These are phyloP conservation scores for Fusarium tupiense DNA, from an alignment of 2,329 filamentous ascomycete species.

Conservation along the genomic window DNA sequence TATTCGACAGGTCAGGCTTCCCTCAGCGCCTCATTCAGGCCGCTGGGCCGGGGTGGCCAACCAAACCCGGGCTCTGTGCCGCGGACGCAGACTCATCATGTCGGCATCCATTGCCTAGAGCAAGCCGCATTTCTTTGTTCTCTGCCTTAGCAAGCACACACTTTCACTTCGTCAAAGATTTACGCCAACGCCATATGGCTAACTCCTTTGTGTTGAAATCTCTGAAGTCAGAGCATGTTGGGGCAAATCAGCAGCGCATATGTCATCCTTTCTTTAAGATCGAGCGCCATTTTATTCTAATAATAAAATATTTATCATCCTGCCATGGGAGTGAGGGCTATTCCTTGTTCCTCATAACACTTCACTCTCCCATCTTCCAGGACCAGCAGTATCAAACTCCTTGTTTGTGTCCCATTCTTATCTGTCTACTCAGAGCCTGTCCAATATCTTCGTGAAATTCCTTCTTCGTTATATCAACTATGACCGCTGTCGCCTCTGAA, in stretches of 20 bases:
- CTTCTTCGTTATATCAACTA: conserved; percentile 4
- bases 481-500: conserved; percentile 31
- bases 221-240: conserved; percentile 23
- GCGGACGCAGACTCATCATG: conserved; percentile 15
- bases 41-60: conserved; percentile 8
- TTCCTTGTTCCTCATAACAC: not conserved
- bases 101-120: conserved; percentile 21
- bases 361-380: not conserved
- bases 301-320: conserved; percentile 20
- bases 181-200: conserved; percentile 15
- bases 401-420: not conserved
- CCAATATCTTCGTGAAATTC: conserved; percentile 4
- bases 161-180: conserved; percentile 23
- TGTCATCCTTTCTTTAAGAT: conserved; percentile 29
- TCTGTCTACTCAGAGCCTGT: not conserved
- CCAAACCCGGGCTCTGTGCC: conserved; percentile 15
- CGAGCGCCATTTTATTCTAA: conserved; percentile 37
- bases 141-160: conserved; percentile 38
- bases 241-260: conserved; percentile 8
- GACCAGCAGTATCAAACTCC: not conserved
- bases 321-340: not conserved
- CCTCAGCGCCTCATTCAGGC: conserved; percentile 21
- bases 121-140: conserved; percentile 43
- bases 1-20: not conserved
- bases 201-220: conserved; percentile 21